Base-by-base conservation (phyloP, 2,329 filamentous ascomycete species). In the Ramularia endophylla region DNA sequence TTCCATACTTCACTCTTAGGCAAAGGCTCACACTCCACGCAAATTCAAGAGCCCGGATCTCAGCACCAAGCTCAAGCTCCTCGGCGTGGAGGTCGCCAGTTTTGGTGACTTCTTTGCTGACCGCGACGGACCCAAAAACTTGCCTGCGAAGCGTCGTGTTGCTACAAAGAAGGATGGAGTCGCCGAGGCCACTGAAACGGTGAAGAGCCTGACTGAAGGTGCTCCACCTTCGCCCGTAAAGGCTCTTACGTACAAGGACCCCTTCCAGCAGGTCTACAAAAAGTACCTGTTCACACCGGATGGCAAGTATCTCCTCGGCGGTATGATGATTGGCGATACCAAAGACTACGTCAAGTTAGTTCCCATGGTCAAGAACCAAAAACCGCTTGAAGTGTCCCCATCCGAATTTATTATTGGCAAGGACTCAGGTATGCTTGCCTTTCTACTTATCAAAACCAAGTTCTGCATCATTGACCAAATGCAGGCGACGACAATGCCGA, bases 241-340 rank as follows among this genome's bases (percentile, higher is more conserved):
- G 65, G 81, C 87, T 0, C 68, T 95, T 30, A 90, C 84, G 0
- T 95, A 94, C 68, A 87, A 83, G 48, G 88, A 95, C 57, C 88
- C 88, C 0, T 95, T 95, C 59, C 76, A 81, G 41, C 81, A 87
- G 35, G 79, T 95, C 1, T 95, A 95, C 69, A 95, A 95, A 64
- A 95, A 95, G 60, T 95, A 92, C 62, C 69, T 95, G 8, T 95
- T 95, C 58, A 94, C 88, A 0, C 70, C 81, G 58, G 89, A 95
- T 58, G 88, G 88, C 18, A 94, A 94, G 61, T 90, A 90, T 56
- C 70, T 95, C 1, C 77, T 95, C 0, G 88, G 88, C n/a, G 89
- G 88, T 3, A 95, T 95, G 87, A 94, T 95, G 87, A 92, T 95
- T 47, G 89, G 88, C 28, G 88, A 95, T 57, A 94, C 87, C 0